A percentile compares a stretch with the other conserved stretches of the same genome.
Conservation (phyloP, 441 rosid genomes). For the Brassica hybrid region DNA sequence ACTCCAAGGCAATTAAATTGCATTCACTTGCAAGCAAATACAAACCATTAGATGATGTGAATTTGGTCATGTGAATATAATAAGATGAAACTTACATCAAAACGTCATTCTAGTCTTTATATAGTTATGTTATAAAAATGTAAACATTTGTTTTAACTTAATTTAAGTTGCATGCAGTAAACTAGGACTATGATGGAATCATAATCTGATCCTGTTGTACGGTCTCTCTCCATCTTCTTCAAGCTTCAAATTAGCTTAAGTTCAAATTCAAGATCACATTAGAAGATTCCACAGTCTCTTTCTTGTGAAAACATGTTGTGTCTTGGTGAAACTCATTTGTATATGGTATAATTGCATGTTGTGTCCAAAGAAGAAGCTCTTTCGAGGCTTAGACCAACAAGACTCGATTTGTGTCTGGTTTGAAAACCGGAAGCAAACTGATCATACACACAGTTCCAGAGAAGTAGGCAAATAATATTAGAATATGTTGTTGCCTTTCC, state of each 20-base stretch:
- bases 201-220: background rate
- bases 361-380: background rate
- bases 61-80: background rate
- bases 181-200: background rate
- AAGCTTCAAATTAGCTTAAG: background rate
- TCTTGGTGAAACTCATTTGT: background rate
- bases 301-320: too few relatives aligned
- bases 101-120: background rate
- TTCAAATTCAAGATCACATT: background rate
- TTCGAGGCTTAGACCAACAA: background rate
- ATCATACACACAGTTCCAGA: background rate
- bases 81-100: background rate
- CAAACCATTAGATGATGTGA: background rate
- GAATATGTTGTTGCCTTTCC: background rate
- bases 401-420: background rate
- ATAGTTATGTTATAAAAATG: background rate
- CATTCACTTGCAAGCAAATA: slow-evolving; percentile 38
- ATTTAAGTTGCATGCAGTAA: background rate
- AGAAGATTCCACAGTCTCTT: background rate
- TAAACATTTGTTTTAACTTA: background rate
- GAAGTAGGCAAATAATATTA: background rate
- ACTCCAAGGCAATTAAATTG: slow-evolving; percentile 1
- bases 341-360: background rate
- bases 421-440: background rate
- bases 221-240: background rate